phyloP scores from a whole-genome alignment of 164 flowering plant genomes.

The Litsea cubeba region DNA sequence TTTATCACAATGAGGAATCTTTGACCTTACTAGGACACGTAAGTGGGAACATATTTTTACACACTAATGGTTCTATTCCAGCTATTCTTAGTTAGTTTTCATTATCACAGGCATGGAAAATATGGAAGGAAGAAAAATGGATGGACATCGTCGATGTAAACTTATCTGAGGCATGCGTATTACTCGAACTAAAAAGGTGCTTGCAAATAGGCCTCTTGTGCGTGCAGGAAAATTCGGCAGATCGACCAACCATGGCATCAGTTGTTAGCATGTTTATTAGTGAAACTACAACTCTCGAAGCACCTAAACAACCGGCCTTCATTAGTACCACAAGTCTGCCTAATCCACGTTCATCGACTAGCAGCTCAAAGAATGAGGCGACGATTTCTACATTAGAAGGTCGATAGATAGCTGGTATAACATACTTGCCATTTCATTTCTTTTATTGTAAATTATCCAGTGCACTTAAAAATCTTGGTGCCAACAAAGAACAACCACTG shows the following conservation, averaged over 20 bases:
- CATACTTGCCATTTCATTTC: no score
- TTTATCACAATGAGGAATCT: not conserved
- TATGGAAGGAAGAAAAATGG: conserved; percentile 12
- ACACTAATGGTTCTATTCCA: not conserved
- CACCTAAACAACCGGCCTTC: conserved; percentile 25
- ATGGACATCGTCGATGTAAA: conserved; percentile 11
- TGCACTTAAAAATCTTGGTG: no score
- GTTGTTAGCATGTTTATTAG: conserved; percentile 7
- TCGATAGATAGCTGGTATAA: not conserved
- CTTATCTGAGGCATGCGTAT: not conserved
- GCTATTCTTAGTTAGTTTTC: not conserved
- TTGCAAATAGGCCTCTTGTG: conserved; percentile 15
- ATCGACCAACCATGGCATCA: conserved; percentile 9
- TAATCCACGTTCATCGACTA: not conserved
- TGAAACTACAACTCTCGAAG: conserved; percentile 11
- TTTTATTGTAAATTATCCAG: no score
- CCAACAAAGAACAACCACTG: no score
- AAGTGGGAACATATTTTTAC: not conserved
- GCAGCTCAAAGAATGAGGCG: not conserved
- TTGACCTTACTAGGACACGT: not conserved
- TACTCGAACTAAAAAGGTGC: conserved; percentile 8
- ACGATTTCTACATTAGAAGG: not conserved
- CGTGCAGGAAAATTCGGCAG: conserved; percentile 13
- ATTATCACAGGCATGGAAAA: conserved; percentile 13
- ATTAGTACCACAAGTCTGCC: conserved; percentile 1